These are phyloP conservation scores for Lachnellula cervina DNA, from an alignment of 2,329 filamentous ascomycete species.

Conservation along the genomic window DNA sequence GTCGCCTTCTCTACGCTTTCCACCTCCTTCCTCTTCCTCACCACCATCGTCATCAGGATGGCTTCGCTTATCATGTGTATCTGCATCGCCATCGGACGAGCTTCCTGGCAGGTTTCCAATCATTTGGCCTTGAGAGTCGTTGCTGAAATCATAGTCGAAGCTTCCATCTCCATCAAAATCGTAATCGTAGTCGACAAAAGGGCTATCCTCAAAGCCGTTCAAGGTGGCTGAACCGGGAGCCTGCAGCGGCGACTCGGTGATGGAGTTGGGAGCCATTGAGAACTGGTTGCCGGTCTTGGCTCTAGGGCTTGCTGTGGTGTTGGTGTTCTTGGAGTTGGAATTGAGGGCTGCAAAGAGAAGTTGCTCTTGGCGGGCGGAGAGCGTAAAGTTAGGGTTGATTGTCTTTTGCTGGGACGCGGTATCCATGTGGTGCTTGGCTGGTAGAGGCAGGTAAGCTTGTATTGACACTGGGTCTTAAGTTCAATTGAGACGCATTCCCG, in stretches of 20 bases:
- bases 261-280: conserved; percentile 44
- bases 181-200: conserved; percentile 77
- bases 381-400: conserved; percentile 55
- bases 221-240: conserved; percentile 42
- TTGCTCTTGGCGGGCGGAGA: conserved; percentile 72
- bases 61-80: conserved; percentile 65
- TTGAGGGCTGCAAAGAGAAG: conserved; percentile 72
- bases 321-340: conserved; percentile 48
- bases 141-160: conserved; percentile 56
- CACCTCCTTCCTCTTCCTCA: conserved; percentile 56
- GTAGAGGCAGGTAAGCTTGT: not conserved
- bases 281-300: conserved; percentile 34
- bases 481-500: conserved; percentile 3
- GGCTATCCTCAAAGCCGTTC: conserved; percentile 63
- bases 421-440: conserved; percentile 18
- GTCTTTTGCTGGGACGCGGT: conserved; percentile 13
- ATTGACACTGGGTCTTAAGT: not conserved
- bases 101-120: conserved; percentile 68
- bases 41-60: conserved; percentile 65
- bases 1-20: conserved; percentile 69
- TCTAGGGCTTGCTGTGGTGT: conserved; percentile 17
- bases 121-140: conserved; percentile 58
- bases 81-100: conserved; percentile 38
- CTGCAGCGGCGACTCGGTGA: conserved; percentile 45
- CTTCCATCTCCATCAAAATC: conserved; percentile 68